phyloP scores from a whole-genome alignment of 2,329 filamentous ascomycete genomes.

The Aspergillus puulaauensis region DNA sequence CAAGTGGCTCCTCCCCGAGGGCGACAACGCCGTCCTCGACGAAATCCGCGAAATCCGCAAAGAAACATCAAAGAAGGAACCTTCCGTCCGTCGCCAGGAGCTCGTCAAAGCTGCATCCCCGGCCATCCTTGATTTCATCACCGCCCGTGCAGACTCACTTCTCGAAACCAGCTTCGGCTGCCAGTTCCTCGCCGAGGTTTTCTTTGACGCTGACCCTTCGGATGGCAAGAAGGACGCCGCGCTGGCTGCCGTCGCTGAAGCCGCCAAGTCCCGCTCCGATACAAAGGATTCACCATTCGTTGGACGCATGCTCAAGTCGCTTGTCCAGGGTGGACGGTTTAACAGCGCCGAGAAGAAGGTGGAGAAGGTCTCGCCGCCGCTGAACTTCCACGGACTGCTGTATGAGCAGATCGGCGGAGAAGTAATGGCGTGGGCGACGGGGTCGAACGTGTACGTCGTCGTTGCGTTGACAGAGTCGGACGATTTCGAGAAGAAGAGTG shows the following conservation, averaged over 20 bases:
- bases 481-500: slow-evolving; percentile 65
- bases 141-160: slow-evolving; percentile 65
- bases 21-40: slow-evolving; percentile 68
- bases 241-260: slow-evolving; percentile 62
- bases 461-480: slow-evolving; percentile 75
- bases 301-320: slow-evolving; percentile 83
- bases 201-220: slow-evolving; percentile 68
- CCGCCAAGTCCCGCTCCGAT: slow-evolving; percentile 42
- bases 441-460: slow-evolving; percentile 81
- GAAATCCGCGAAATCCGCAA: slow-evolving; percentile 78
- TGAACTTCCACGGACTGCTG: slow-evolving; percentile 78
- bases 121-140: slow-evolving; percentile 71
- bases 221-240: slow-evolving; percentile 61
- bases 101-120: slow-evolving; percentile 73
- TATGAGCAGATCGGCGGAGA: slow-evolving; percentile 76
- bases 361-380: slow-evolving; percentile 69
- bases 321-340: slow-evolving; percentile 86
- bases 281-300: slow-evolving; percentile 65
- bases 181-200: slow-evolving; percentile 79
- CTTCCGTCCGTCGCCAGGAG: slow-evolving; percentile 71
- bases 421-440: slow-evolving; percentile 79
- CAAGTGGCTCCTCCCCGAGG: slow-evolving; percentile 63
- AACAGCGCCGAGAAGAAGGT: slow-evolving; percentile 71
- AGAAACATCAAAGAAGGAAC: slow-evolving; percentile 89
- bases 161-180: slow-evolving; percentile 77